A percentile compares a stretch with the other conserved stretches of the same genome.
These are phyloP conservation scores for Euptelea pleiosperma DNA, from an alignment of 164 flowering plant species.

Conservation along the genomic window DNA sequence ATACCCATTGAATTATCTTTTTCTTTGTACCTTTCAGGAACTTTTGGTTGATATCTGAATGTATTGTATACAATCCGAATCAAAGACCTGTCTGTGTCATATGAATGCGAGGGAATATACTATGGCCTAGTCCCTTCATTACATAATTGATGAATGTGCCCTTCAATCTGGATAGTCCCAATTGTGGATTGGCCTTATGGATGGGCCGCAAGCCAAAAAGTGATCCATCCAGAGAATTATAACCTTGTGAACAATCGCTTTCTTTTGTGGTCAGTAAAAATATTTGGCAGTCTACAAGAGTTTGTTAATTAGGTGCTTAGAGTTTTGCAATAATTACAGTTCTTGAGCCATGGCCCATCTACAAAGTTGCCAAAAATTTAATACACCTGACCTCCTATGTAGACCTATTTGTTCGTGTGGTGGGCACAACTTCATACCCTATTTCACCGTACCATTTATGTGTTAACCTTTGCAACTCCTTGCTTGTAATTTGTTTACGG, in stretches of 20 bases:
- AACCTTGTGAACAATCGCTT: neutral
- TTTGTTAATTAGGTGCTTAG: neutral
- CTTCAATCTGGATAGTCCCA: neutral
- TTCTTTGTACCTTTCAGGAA: neutral
- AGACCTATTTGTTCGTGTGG: neutral
- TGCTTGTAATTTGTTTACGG: no score
- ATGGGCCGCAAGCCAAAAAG: neutral
- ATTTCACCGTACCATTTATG: no score
- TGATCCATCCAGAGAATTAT: no score
- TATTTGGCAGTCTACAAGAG: neutral
- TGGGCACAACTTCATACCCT: no score
- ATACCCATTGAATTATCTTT: neutral
- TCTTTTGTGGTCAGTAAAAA: neutral
- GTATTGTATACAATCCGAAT: neutral
- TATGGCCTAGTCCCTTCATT: no score
- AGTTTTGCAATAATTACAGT: neutral
- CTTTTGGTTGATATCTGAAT: neutral
- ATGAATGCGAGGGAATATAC: no score
- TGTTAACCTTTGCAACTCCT: no score
- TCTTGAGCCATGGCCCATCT: neutral
- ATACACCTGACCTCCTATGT: neutral
- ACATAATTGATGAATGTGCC: no score
- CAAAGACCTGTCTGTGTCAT: neutral
- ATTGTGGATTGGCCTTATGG: neutral
- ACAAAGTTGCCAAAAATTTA: neutral